These are phyloP conservation scores for Lanmaoa rubissima DNA, from an alignment of 768 basidiomycete genomes.

Conservation along the genomic window DNA sequence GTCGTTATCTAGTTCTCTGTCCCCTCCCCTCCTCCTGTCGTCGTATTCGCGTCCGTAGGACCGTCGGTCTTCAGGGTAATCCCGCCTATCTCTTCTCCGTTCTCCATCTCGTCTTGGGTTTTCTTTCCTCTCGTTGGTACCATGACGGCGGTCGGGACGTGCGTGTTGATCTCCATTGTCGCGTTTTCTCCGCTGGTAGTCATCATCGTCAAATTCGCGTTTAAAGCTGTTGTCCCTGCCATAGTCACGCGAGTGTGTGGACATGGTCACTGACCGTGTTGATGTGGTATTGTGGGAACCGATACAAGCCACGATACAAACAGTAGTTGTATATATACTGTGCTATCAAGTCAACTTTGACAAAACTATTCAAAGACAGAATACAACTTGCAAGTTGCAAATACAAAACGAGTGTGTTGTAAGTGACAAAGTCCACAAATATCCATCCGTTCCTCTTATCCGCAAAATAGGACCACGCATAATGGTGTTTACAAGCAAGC, in stretches of 20 bases:
- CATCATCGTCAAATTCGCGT: constrained; percentile 14
- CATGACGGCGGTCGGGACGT: constrained; percentile 17
- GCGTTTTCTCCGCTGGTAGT: constrained; percentile 9
- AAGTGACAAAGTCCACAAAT: background rate
- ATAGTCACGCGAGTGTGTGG: constrained; percentile 14
- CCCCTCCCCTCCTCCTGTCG: constrained; percentile 16
- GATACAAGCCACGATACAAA: too few species aligned
- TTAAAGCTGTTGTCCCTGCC: constrained; percentile 9
- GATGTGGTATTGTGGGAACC: constrained; percentile 17
- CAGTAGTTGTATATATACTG: too few species aligned
- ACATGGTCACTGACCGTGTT: constrained; percentile 9
- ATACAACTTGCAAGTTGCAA: background rate
- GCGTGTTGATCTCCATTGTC: constrained; percentile 3
- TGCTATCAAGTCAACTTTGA: background rate
- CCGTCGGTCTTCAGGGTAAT: constrained; percentile 17
- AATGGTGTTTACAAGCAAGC: constrained; percentile 8
- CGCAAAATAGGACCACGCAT: background rate
- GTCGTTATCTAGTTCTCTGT: constrained; percentile 11
- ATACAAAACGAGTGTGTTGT: background rate
- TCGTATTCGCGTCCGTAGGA: constrained; percentile 22
- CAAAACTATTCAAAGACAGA: background rate
- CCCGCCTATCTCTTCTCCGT: constrained; percentile 17
- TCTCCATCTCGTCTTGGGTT: constrained; percentile 23
- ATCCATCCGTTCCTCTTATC: background rate
- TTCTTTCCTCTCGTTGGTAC: constrained; percentile 13